phyloP scores from a whole-genome alignment of 1,284 basidiomycete genomes.

The Phaffia rhodozyma region DNA sequence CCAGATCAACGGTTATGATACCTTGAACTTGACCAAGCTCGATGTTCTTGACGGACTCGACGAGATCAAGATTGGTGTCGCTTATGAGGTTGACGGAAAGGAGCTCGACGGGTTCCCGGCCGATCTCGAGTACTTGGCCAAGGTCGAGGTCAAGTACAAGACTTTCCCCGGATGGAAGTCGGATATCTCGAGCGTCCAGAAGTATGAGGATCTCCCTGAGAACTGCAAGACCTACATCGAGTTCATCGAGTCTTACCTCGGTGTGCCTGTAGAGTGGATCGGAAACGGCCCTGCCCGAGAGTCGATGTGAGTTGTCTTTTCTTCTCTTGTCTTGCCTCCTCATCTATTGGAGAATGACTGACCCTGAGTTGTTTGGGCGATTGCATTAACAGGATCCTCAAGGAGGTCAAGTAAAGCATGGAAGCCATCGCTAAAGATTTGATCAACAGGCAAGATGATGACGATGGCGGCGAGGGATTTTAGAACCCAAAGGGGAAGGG shows the following conservation, averaged over 20 bases:
- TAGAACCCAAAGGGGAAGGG: too few relatives aligned
- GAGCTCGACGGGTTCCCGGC: slow-evolving; percentile 85
- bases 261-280: slow-evolving; percentile 79
- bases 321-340: not conserved
- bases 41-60: slow-evolving; percentile 77
- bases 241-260: slow-evolving; percentile 72
- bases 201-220: slow-evolving; percentile 69
- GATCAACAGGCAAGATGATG: too few relatives aligned
- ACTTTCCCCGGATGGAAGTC: slow-evolving; percentile 87
- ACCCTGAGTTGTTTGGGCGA: too few relatives aligned
- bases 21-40: slow-evolving; percentile 89
- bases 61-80: slow-evolving; percentile 80
- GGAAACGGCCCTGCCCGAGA: slow-evolving; percentile 76
- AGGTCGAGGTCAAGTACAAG: slow-evolving; percentile 73
- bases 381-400: too few relatives aligned
- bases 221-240: slow-evolving; percentile 78
- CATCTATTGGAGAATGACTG: too few relatives aligned
- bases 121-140: slow-evolving; percentile 66
- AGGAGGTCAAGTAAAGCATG: too few relatives aligned
- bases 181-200: slow-evolving; percentile 54
- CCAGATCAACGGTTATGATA: slow-evolving; percentile 91
- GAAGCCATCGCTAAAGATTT: too few relatives aligned
- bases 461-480: too few relatives aligned
- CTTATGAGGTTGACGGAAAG: slow-evolving; percentile 66
- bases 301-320: slow-evolving; percentile 46